Evolutionary conservation across 1,284 basidiomycete genomes (phyloP), one percentile per base, ranked within the genome.

Genomic region (Trametes pubescens): DNA sequence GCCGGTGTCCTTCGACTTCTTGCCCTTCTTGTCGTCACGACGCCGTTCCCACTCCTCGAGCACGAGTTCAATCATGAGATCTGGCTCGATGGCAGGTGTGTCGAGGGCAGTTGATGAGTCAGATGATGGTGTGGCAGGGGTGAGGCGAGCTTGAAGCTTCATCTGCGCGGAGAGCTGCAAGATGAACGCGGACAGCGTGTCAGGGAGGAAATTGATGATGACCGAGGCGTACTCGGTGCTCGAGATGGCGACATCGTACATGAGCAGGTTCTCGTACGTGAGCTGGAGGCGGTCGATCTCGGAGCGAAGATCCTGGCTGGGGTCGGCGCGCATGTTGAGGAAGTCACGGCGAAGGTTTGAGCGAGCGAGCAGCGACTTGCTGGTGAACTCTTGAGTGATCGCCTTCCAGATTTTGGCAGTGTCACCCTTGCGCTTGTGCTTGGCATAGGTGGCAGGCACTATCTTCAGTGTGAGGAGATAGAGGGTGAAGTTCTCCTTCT

Each of bases 381-480:
- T 24, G n/a, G 44, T 21, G 44, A 46, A 46, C 44, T 46, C 44
- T 2, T 4, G 5, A 5, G 22, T 13, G 44, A 46, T 46, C 5
- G 44, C 44, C 5, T 18, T 22, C 44, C 44, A 46, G n/a, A 46
- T 14, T 22, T 21, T 7, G 4, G 44, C 44, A 14, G 22, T 21
- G 44, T 4, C 22, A 2, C 44, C 44, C 44, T 46, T 46, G 44
- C 44, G 44, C 22, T 24, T 46, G 44, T 46, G 44, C 44, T 46
- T 46, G 7, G 44, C 44, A 21, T 46, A 24, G 22, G 44, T 46
- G 11, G 46, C 35, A 24, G 59, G 37, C 9, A 58, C 52, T 32
- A 65, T 34, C 55, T 65, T 65, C 40, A 56, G 58, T 40, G 29
- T 60, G 38, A 65, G 63, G 21, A 65, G 58, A 34, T 57, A 65